These are phyloP conservation scores for Aquanectria penicillioides DNA, from an alignment of 2,329 filamentous ascomycete genomes.

Conservation along the genomic window DNA sequence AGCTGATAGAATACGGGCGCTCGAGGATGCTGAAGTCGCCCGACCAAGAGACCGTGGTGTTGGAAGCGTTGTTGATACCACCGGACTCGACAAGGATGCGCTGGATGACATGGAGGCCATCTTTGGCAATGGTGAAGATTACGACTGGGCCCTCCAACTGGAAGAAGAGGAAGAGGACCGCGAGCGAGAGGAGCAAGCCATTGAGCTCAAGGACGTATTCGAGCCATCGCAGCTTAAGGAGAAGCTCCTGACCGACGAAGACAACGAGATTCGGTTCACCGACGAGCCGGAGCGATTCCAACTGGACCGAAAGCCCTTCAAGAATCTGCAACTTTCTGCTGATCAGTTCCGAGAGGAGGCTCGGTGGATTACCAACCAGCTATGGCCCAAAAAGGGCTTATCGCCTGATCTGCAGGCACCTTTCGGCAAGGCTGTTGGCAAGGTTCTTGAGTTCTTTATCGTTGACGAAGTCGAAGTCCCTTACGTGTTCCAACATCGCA, in stretches of 20 bases:
- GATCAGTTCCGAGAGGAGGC: slow-evolving; percentile 93
- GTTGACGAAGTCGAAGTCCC: slow-evolving; percentile 95
- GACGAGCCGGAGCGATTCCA: slow-evolving; percentile 97
- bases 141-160: slow-evolving; percentile 90
- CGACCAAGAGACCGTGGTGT: slow-evolving; percentile 78
- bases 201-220: slow-evolving; percentile 97
- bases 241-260: slow-evolving; percentile 93
- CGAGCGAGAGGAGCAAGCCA: slow-evolving; percentile 80
- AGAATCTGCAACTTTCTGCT: slow-evolving; percentile 79
- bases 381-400: slow-evolving; percentile 88
- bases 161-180: slow-evolving; percentile 88
- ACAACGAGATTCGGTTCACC: slow-evolving; percentile 87
- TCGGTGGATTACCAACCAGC: slow-evolving; percentile 88
- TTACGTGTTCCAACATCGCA: slow-evolving; percentile 97
- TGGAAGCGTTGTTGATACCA: slow-evolving; percentile 77
- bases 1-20: slow-evolving; percentile 76
- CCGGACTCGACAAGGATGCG: slow-evolving; percentile 89
- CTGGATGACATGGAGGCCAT: slow-evolving; percentile 96
- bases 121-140: slow-evolving; percentile 95
- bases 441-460: slow-evolving; percentile 95
- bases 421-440: slow-evolving; percentile 88
- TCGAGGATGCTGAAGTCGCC: slow-evolving; percentile 89
- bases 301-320: slow-evolving; percentile 88
- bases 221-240: slow-evolving; percentile 95
- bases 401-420: slow-evolving; percentile 77